Percentiles rank a stretch among this genome's conserved stretches.
Evolutionary conservation across 345 rosid species (phyloP).

Genomic region (Cardiospermum halicacabum): DNA sequence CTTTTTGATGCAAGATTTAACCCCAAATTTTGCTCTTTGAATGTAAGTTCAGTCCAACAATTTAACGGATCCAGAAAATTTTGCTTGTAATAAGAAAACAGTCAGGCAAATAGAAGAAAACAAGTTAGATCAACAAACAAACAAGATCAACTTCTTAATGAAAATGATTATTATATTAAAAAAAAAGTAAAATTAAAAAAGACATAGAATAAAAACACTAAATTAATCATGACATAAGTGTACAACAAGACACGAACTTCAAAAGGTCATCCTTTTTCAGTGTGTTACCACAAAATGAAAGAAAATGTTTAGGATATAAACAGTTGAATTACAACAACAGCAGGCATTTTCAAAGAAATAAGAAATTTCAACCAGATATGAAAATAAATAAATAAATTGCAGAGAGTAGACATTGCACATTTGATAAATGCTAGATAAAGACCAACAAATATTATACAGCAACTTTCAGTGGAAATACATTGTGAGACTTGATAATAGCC

Average conservation of each 20-base stretch:
- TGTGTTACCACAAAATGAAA: not conserved
- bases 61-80: not conserved
- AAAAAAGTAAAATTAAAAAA: too few species aligned
- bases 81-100: not conserved
- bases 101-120: not conserved
- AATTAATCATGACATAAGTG: not conserved
- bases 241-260: not conserved
- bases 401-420: not conserved
- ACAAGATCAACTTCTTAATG: not conserved
- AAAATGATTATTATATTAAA: not conserved
- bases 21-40: not conserved
- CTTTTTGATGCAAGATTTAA: too few species aligned
- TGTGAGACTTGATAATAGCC: slow-evolving; percentile 6
- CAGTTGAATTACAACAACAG: not conserved
- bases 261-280: not conserved
- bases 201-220: too few species aligned
- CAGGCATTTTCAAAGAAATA: not conserved
- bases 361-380: not conserved
- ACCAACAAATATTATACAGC: too few species aligned
- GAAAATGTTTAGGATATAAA: not conserved
- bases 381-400: not conserved
- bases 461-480: too few species aligned
- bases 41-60: not conserved
- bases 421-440: too few species aligned
- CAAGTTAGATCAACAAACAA: not conserved